Conservation (phyloP, 2,329 filamentous ascomycete genomes). For the Fusarium chuoi region DNA sequence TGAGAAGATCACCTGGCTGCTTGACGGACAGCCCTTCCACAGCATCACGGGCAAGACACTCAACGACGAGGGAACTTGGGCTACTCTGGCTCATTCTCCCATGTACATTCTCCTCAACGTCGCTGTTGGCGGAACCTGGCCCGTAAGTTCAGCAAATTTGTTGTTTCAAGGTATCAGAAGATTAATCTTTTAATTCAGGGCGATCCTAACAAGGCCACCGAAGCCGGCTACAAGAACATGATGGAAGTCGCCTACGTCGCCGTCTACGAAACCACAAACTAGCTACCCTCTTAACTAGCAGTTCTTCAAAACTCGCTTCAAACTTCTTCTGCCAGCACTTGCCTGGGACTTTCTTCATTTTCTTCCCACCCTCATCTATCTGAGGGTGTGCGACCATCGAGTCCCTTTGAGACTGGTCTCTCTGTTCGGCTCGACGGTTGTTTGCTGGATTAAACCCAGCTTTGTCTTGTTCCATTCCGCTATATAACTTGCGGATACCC, state of each 20-base stretch:
- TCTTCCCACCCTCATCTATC: background rate
- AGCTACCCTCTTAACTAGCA: background rate
- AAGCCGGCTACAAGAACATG: conserved; percentile 53
- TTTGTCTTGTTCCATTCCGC: conserved; percentile 7
- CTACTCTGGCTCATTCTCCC: conserved; percentile 54
- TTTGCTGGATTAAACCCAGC: background rate
- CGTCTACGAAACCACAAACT: conserved; percentile 48
- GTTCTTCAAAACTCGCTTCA: background rate
- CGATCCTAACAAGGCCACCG: conserved; percentile 47
- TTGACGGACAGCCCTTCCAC: conserved; percentile 57
- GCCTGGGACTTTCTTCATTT: conserved; percentile 5
- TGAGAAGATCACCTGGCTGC: conserved; percentile 61
- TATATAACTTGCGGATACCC: conserved; percentile 16
- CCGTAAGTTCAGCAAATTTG: conserved; percentile 42
- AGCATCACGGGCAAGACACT: conserved; percentile 56
- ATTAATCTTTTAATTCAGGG: conserved; percentile 42
- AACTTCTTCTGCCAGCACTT: background rate
- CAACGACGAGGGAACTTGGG: conserved; percentile 56
- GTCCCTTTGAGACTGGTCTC: conserved; percentile 1
- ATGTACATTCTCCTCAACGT: conserved; percentile 61
- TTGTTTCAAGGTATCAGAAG: background rate
- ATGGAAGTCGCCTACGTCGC: conserved; percentile 55
- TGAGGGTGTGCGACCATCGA: background rate
- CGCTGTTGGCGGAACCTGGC: conserved; percentile 59
- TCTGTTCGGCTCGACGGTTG: background rate